Evolutionary conservation across 495 filamentous ascomycete genomes (phyloP), one percentile per base, ranked within the genome.

Genomic region (Melanomma pulvis-pyrius): DNA sequence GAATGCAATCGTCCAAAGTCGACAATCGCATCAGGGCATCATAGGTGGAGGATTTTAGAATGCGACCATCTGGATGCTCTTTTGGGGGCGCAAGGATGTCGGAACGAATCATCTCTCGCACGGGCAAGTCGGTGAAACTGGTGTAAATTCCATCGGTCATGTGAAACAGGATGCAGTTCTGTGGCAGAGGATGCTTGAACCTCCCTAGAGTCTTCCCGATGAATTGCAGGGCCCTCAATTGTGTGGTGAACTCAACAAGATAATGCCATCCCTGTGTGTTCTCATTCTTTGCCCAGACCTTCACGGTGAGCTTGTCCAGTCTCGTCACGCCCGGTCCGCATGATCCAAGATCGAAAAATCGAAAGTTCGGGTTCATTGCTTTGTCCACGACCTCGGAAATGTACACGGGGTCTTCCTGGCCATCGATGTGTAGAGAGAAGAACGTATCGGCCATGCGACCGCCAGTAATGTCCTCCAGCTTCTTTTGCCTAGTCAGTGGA

Each of bases 91-190:
- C 71, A 46, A 74, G 70, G 49, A 71, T 65, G 63, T 76, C 68
- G 41, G 36, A 48, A 26, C 8, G 76, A 39, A 77, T 72, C 65
- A 50, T 71, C 50, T 71, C 58, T 32, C 58, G 55, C 8, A 81
- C 75, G 15, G 86, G 83, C 12, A 89, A 69, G 59, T 88, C 84
- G 4, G 82, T 87, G 59, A 89, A 79, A 67, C 80, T 85, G 26
- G 90, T 92, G 77, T 97, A 98, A 15, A 96, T 86, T 30, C 94
- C 94, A 75, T 98, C 94, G 0, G 86, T 77, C 55, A 98, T 86
- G 74, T 93, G 89, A 71, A 97, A 96, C 17, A 98, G 78, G 22
- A 97, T 82, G 59, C 88, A 91, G 74, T 98, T 98, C 0, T 82
- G 79, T 2, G 92, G 91, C 47, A 97, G 85, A n/a, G 90, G 86